Conservation (phyloP, 2,329 filamentous ascomycete genomes). For the Beauveria varroae region DNA sequence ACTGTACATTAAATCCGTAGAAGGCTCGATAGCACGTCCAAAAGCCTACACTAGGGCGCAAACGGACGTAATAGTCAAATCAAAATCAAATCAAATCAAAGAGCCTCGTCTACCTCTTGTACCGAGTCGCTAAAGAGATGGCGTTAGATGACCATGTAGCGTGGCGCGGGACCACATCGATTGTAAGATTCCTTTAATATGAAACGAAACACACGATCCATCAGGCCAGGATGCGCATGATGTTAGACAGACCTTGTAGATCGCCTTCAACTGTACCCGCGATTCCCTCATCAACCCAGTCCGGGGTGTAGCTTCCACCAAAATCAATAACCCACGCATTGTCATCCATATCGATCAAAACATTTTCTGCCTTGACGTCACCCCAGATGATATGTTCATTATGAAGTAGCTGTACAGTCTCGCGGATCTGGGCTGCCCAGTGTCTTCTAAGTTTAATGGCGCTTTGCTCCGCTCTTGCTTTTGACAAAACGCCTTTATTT, state of each 20-base stretch:
- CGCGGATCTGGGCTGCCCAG: conserved; percentile 13
- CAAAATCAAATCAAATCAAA: too few species aligned
- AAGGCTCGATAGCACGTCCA: too few species aligned
- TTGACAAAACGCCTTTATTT: neutral
- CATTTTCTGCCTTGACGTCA: conserved; percentile 23
- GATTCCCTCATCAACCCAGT: conserved; percentile 21
- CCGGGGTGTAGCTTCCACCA: conserved; percentile 22
- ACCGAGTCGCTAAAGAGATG: too few species aligned
- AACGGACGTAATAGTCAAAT: too few species aligned
- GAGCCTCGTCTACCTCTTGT: too few species aligned
- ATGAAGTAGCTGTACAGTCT: conserved; percentile 15
- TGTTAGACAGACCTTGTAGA: neutral
- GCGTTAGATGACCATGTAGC: too few species aligned
- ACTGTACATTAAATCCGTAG: too few species aligned
- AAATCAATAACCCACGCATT: conserved; percentile 26
- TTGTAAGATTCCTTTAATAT: neutral
- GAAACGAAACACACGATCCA: neutral
- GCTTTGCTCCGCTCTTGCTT: neutral
- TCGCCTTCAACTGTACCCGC: conserved; percentile 20
- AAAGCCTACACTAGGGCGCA: too few species aligned
- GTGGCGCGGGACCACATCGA: neutral
- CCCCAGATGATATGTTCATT: conserved; percentile 20
- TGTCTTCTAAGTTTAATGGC: neutral
- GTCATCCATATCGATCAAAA: conserved; percentile 21
- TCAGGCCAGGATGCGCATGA: neutral